These are phyloP conservation scores for Acanthamoeba sp. DNA, from an alignment of 208 protist genomes.

Conservation along the genomic window DNA sequence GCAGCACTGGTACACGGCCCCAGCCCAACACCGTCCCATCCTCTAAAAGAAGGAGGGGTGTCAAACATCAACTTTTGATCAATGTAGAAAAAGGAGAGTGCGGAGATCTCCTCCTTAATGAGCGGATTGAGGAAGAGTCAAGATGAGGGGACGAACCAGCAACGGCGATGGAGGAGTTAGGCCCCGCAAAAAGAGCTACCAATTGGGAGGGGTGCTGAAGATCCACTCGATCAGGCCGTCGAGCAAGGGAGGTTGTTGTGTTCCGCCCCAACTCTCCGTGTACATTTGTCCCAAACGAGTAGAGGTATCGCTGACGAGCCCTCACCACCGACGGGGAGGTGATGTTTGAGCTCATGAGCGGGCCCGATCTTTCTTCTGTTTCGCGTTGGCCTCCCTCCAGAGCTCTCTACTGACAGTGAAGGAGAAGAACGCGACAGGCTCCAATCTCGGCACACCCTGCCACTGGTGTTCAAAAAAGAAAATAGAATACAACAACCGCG, in stretches of 20 bases:
- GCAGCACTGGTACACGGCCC: not conserved
- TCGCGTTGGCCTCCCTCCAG: too few relatives aligned
- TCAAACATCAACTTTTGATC: too few relatives aligned
- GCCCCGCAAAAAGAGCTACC: not conserved
- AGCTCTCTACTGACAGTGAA: too few relatives aligned
- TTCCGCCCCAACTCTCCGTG: not conserved
- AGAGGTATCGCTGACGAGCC: not conserved
- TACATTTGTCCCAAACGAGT: not conserved
- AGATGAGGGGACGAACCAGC: not conserved
- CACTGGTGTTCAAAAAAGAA: too few relatives aligned
- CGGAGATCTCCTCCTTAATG: not conserved
- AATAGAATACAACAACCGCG: too few relatives aligned
- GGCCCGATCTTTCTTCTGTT: too few relatives aligned
- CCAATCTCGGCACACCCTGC: too few relatives aligned
- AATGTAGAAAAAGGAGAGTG: not conserved
- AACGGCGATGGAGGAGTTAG: not conserved
- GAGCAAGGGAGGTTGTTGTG: too few relatives aligned
- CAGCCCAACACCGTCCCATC: not conserved
- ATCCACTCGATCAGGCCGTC: not conserved
- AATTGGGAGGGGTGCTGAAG: not conserved
- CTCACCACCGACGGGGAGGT: not conserved
- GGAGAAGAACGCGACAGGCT: too few relatives aligned
- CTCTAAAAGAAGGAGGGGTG: not conserved
- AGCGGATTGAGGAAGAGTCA: not conserved
- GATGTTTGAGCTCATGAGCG: not conserved